Evolutionary conservation across 805 yeast genomes (phyloP).

Genomic region (Candida oleophila): DNA sequence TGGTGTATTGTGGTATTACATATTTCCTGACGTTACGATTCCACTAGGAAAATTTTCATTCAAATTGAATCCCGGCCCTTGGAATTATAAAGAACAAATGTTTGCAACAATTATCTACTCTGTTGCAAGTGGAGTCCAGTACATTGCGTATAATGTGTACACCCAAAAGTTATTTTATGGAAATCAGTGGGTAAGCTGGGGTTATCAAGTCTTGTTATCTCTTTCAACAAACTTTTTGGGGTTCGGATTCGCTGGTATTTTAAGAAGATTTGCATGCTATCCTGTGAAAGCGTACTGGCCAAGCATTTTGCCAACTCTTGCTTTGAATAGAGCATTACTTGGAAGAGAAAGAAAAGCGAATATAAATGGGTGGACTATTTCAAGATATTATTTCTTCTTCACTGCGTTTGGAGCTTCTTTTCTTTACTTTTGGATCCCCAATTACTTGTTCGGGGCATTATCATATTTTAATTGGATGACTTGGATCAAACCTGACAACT

Average conservation of each 20-base stretch:
- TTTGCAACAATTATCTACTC: conserved; percentile 44
- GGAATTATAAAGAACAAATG: conserved; percentile 66
- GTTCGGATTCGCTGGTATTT: conserved; percentile 28
- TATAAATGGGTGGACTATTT: conserved; percentile 31
- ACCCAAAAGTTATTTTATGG: conserved; percentile 23
- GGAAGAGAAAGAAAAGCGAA: conserved; percentile 23
- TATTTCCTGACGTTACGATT: conserved; percentile 37
- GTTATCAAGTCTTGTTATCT: conserved; percentile 22
- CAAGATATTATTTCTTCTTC: conserved; percentile 21
- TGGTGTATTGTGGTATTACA: conserved; percentile 32
- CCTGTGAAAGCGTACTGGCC: conserved; percentile 58
- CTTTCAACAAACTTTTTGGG: conserved; percentile 28
- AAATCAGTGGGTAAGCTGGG: conserved; percentile 27
- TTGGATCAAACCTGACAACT: conserved; percentile 27
- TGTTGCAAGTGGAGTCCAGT: conserved; percentile 11
- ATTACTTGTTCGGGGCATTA: conserved; percentile 24
- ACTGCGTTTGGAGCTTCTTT: conserved; percentile 16
- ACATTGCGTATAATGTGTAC: conserved; percentile 32
- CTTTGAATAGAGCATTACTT: conserved; percentile 25
- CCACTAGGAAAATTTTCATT: conserved; percentile 25
- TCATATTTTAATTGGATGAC: conserved; percentile 30
- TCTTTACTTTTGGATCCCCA: conserved; percentile 28
- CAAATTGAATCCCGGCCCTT: conserved; percentile 59
- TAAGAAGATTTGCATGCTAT: conserved; percentile 42
- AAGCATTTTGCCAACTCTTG: conserved; percentile 26